These are phyloP conservation scores for Beauveria rudraprayagi DNA, from an alignment of 2,329 filamentous ascomycete species.

Conservation along the genomic window DNA sequence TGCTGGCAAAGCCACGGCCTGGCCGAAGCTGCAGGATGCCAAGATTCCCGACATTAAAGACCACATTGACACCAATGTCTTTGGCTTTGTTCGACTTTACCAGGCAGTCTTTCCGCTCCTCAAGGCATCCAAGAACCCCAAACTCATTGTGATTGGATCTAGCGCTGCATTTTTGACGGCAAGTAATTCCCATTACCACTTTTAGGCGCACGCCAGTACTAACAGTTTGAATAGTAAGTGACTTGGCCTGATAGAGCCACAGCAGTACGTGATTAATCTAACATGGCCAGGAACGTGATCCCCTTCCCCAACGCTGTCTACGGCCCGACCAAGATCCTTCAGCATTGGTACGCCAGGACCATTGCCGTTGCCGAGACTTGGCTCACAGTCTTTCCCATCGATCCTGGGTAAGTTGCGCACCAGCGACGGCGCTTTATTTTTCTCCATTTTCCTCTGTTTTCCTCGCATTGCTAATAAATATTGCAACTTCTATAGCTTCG, in stretches of 20 bases:
- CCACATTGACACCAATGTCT: constrained; percentile 35
- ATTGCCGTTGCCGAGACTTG: constrained; percentile 24
- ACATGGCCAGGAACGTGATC: constrained; percentile 13
- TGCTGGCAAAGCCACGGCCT: constrained; percentile 33
- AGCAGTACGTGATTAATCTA: background rate
- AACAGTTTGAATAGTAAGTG: background rate
- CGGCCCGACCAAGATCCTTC: constrained; percentile 32
- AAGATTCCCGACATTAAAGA: constrained; percentile 25
- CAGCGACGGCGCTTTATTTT: no score
- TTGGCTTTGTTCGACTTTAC: constrained; percentile 34
- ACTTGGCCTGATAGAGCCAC: background rate
- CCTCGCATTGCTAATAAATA: background rate
- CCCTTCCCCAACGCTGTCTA: constrained; percentile 30
- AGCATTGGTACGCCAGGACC: constrained; percentile 22
- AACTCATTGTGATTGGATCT: constrained; percentile 32
- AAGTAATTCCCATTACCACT: background rate
- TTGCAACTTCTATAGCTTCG: constrained; percentile 19
- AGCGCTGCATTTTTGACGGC: constrained; percentile 14
- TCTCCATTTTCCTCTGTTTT: no score
- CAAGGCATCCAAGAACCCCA: constrained; percentile 22
- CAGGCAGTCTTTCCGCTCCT: constrained; percentile 35
- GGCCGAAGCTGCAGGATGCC: constrained; percentile 23
- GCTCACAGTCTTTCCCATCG: constrained; percentile 23
- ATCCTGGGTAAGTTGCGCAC: constrained; percentile 17
- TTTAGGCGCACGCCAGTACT: background rate